A percentile compares a stretch with the other conserved stretches of the same genome.
These are phyloP conservation scores for Eucalyptus fibrosa DNA, from an alignment of 345 rosid species.

Conservation along the genomic window DNA sequence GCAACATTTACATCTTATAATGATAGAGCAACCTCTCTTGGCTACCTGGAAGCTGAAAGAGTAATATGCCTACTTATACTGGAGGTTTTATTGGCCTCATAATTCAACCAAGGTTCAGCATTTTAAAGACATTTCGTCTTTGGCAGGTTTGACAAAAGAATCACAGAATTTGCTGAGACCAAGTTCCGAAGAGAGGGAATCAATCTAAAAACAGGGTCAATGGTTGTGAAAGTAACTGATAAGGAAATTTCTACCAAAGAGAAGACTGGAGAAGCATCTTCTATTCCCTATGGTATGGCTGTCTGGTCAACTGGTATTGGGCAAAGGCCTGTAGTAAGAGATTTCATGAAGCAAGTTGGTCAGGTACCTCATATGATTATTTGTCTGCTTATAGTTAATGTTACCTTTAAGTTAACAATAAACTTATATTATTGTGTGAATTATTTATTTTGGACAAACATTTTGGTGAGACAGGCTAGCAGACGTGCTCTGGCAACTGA, in stretches of 20 bases:
- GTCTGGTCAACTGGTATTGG: slow-evolving; percentile 99
- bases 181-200: slow-evolving; percentile 89
- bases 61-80: not conserved
- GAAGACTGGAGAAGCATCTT: slow-evolving; percentile 37
- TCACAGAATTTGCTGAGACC: slow-evolving; percentile 86
- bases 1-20: not conserved
- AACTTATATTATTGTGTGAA: not conserved
- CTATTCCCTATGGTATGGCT: slow-evolving; percentile 87
- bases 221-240: slow-evolving; percentile 73
- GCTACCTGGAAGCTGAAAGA: not conserved
- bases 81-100: not conserved
- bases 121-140: not conserved
- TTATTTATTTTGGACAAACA: not conserved
- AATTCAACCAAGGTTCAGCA: no score
- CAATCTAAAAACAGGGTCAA: slow-evolving; percentile 82
- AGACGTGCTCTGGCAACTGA: slow-evolving; percentile 96
- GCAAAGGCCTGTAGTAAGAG: slow-evolving; percentile 67
- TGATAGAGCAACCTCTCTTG: not conserved
- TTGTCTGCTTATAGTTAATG: not conserved
- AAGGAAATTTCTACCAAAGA: slow-evolving; percentile 76
- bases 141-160: slow-evolving; percentile 98
- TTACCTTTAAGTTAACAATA: not conserved
- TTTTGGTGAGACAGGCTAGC: slow-evolving; percentile 27
- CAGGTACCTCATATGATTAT: slow-evolving; percentile 40
- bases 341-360: slow-evolving; percentile 87